Percentiles rank a stretch among this genome's conserved stretches.
Conservation (phyloP, 2,329 filamentous ascomycete genomes). For the Alternaria arborescens region DNA sequence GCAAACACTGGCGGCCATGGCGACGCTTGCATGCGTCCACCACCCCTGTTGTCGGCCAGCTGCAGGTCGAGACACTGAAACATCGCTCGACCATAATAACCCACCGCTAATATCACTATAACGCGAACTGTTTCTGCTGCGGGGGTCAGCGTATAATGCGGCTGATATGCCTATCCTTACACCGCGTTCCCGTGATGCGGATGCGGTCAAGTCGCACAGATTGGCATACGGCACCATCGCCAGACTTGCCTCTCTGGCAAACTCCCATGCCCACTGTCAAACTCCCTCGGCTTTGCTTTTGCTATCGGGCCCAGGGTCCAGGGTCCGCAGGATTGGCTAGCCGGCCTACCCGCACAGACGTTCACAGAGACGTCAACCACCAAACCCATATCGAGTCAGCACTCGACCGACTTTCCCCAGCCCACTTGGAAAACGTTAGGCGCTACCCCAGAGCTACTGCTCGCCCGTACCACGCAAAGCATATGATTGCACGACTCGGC, state of each 20-base stretch:
- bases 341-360: constrained; percentile 9
- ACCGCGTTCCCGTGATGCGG: not conserved
- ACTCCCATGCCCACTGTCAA: not conserved
- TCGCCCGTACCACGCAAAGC: not conserved
- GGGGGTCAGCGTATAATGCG: constrained; percentile 8
- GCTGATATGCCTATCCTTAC: not conserved
- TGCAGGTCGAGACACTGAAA: constrained; percentile 22
- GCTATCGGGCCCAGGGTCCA: not conserved
- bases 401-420: constrained; percentile 12
- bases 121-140: constrained; percentile 23
- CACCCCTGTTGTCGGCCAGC: constrained; percentile 15
- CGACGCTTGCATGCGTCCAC: constrained; percentile 2
- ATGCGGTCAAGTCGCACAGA: not conserved
- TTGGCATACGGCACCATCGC: not conserved
- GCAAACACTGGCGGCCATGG: constrained; percentile 2
- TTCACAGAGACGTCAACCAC: constrained; percentile 8
- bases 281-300: not conserved
- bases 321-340: constrained; percentile 5
- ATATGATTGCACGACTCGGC: constrained; percentile 9
- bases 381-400: constrained; percentile 13
- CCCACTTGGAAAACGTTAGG: not conserved
- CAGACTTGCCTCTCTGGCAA: constrained; percentile 1
- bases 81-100: constrained; percentile 18
- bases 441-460: constrained; percentile 8
- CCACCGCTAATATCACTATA: constrained; percentile 17